Evolutionary conservation across 2,329 filamentous ascomycete species (phyloP).

Genomic region (Aureobasidium sp.): DNA sequence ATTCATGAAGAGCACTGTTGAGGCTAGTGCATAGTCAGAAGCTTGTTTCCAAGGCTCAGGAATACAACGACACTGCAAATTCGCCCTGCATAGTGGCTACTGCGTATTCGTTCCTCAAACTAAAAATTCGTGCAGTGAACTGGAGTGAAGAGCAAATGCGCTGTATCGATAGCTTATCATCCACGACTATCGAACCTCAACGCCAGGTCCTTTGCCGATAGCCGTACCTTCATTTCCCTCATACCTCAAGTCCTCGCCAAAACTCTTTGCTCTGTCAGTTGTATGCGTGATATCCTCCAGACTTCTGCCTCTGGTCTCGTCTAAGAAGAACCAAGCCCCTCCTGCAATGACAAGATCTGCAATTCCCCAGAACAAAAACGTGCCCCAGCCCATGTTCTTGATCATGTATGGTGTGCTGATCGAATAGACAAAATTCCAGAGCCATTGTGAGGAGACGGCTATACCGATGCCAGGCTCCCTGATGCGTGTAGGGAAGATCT

Average conservation of each 20-base stretch:
- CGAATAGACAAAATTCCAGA: conserved; percentile 38
- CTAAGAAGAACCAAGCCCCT: conserved; percentile 32
- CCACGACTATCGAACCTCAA: background rate
- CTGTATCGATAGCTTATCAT: background rate
- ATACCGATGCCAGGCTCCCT: conserved; percentile 45
- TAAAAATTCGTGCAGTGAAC: background rate
- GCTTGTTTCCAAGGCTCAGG: no score
- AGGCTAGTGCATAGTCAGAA: no score
- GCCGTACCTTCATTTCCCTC: background rate
- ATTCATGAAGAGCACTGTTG: no score
- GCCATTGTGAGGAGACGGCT: conserved; percentile 45
- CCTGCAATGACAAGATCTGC: conserved; percentile 39
- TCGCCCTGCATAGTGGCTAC: no score
- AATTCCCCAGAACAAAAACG: conserved; percentile 42
- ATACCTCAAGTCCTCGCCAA: background rate
- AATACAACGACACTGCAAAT: no score
- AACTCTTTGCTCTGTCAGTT: conserved; percentile 1
- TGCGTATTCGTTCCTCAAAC: background rate
- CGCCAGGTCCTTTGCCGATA: background rate
- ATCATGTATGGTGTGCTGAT: conserved; percentile 47
- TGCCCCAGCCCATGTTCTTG: conserved; percentile 39
- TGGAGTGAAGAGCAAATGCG: no score
- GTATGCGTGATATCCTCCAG: conserved; percentile 28
- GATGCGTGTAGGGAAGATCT: conserved; percentile 48
- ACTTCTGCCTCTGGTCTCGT: conserved; percentile 32